Evolutionary conservation across 495 filamentous ascomycete species (phyloP).

Genomic region (Daldinia loculata): DNA sequence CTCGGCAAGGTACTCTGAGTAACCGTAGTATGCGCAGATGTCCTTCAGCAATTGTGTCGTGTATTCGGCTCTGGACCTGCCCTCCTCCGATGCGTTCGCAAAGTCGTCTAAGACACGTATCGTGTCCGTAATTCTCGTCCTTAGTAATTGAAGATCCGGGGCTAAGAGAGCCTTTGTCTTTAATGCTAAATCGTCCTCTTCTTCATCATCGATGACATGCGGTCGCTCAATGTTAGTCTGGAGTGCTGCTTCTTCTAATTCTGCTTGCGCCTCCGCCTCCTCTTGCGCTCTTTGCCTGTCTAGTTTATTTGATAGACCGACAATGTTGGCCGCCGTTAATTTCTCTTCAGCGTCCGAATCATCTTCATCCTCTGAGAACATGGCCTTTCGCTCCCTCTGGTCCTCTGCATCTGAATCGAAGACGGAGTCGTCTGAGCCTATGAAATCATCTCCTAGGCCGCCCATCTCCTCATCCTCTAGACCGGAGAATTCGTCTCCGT

Average conservation of each 20-base stretch:
- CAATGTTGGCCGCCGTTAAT: slow-evolving; percentile 95
- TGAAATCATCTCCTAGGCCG: slow-evolving; percentile 62
- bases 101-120: slow-evolving; percentile 92
- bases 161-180: slow-evolving; percentile 67
- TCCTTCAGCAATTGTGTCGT: slow-evolving; percentile 86
- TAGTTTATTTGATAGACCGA: slow-evolving; percentile 82
- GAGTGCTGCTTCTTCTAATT: slow-evolving; percentile 85
- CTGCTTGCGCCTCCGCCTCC: slow-evolving; percentile 78
- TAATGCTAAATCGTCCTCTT: slow-evolving; percentile 53
- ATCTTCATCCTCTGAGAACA: slow-evolving; percentile 97
- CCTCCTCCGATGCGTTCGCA: slow-evolving; percentile 76
- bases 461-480: slow-evolving; percentile 52
- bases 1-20: slow-evolving; percentile 82
- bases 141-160: slow-evolving; percentile 88
- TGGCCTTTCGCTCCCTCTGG: slow-evolving; percentile 66
- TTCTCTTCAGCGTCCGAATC: slow-evolving; percentile 88
- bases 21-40: slow-evolving; percentile 92
- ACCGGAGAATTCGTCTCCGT: slow-evolving; percentile 58
- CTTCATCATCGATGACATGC: slow-evolving; percentile 69
- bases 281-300: slow-evolving; percentile 74
- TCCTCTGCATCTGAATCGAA: slow-evolving; percentile 80
- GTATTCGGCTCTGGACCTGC: slow-evolving; percentile 85
- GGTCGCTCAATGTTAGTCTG: slow-evolving; percentile 92
- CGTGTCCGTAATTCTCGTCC: slow-evolving; percentile 91
- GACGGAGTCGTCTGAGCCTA: slow-evolving; percentile 68